phyloP scores from a whole-genome alignment of 225 moss, liverwort and hornwort species.

The Climacium dendroides region DNA sequence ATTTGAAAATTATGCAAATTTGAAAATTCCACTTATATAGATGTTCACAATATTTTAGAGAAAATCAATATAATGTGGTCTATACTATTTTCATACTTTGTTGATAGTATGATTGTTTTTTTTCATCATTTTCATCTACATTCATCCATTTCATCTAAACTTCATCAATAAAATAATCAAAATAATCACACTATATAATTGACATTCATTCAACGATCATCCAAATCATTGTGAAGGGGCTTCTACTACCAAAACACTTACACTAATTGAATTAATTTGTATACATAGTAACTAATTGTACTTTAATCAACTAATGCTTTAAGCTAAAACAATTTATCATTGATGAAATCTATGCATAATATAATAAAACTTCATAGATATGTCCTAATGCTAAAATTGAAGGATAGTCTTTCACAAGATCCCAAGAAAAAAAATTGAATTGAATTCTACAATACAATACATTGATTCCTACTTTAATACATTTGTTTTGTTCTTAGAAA shows the following conservation, averaged over 20 bases:
- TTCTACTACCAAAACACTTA: background rate
- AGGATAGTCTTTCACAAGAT: background rate
- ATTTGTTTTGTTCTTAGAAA: background rate
- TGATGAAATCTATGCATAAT: background rate
- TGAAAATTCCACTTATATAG: rapidly evolving
- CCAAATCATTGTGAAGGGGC: background rate
- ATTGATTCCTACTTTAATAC: background rate
- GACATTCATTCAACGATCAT: background rate
- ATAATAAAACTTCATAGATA: background rate
- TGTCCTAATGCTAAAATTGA: background rate
- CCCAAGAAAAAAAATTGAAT: background rate
- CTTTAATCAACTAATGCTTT: background rate
- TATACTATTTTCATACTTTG: background rate
- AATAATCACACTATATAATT: background rate
- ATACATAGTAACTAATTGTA: no score
- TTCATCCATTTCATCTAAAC: background rate
- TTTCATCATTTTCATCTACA: background rate
- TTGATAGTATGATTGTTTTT: background rate
- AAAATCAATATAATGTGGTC: background rate
- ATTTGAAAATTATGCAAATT: background rate
- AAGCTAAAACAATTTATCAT: background rate
- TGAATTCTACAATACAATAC: background rate
- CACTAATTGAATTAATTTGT: background rate
- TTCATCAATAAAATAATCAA: background rate
- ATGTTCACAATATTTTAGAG: background rate